These are phyloP conservation scores for Leptographium procerum DNA, from an alignment of 2,329 filamentous ascomycete species.

Conservation along the genomic window DNA sequence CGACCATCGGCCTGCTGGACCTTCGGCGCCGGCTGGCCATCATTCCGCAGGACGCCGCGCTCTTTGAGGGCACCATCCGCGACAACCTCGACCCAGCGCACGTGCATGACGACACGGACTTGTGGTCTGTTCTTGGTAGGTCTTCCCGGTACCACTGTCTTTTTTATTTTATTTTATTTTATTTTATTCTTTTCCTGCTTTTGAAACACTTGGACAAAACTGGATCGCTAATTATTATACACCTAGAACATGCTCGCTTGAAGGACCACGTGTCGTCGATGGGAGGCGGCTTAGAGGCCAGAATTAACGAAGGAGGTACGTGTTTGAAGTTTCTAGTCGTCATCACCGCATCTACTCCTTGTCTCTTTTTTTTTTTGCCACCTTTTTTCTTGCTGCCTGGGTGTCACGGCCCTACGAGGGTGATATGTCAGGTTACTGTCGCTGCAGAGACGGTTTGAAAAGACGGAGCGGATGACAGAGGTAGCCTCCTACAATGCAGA, in stretches of 20 bases:
- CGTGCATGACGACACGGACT: slow-evolving; percentile 90
- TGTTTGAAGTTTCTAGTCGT: slow-evolving; percentile 13
- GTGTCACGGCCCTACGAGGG: neutral
- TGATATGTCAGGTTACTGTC: neutral
- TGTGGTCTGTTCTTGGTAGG: slow-evolving; percentile 90
- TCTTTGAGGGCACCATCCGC: slow-evolving; percentile 63
- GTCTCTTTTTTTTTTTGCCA: neutral
- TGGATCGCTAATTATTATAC: neutral
- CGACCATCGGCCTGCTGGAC: slow-evolving; percentile 79
- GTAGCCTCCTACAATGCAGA: neutral
- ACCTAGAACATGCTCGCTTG: slow-evolving; percentile 74
- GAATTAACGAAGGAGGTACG: slow-evolving; percentile 87
- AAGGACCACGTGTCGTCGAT: slow-evolving; percentile 82
- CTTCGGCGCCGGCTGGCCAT: slow-evolving; percentile 83
- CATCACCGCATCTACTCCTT: neutral
- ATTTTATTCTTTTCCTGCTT: too few species aligned
- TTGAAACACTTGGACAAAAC: too few species aligned
- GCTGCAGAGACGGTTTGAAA: neutral
- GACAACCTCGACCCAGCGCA: slow-evolving; percentile 94
- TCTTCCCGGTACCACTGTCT: slow-evolving; percentile 15
- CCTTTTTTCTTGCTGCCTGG: neutral
- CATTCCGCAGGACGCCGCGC: slow-evolving; percentile 92
- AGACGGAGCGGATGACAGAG: neutral
- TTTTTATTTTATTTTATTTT: too few species aligned
- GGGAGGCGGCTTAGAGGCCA: slow-evolving; percentile 81